Evolutionary conservation across 805 yeast genomes (phyloP), one percentile per base, ranked within the genome.

Genomic region (Hanseniaspora guilliermondii): DNA sequence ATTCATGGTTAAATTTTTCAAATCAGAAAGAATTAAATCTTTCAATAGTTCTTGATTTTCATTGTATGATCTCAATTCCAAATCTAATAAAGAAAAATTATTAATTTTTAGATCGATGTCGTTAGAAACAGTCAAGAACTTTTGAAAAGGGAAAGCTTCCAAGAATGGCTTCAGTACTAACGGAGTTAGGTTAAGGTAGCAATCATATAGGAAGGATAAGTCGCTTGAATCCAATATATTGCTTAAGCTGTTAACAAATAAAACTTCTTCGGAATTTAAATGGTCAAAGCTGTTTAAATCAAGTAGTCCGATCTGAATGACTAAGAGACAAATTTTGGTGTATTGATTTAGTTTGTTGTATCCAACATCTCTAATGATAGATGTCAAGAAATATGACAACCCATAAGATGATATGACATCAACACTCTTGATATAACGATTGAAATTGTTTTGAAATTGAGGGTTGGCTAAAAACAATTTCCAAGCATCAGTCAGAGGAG

Each of bases 231-330:
- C 50, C 19, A 47, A 37, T n/a, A 47, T 36, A 21, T 19, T 7
- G 17, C 30, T 8, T 5, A 39, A 14, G n/a, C 27, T 22, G 16
- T 14, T 22, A 7, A 39, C 16, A 22, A 12, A 39, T 14, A 32
- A 9, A 8, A 11, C 9, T 30, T 42, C n/a, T 9, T 25, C 46
- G n/a, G 35, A 4, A 16, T n/a, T 7, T 14, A 33, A 6, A 16
- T 9, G 11, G 25, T 27, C 25, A 41, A 40, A 49, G 17, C 25
- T 32, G 2, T 21, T 14, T 3, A 16, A 12, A 5, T 49, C 21
- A 11, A 49, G n/a, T 24, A 49, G 17, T 9, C 41, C 47, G n/a
- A 49, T 40, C 19, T 40, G 53, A 22, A 49, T 49, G 3, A 33
- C 17, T 22, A 49, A 33, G 2, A 49, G 24, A 22, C 40, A 33